These are phyloP conservation scores for Acanthamoeba divionensis DNA, from an alignment of 208 protist species.

Conservation along the genomic window DNA sequence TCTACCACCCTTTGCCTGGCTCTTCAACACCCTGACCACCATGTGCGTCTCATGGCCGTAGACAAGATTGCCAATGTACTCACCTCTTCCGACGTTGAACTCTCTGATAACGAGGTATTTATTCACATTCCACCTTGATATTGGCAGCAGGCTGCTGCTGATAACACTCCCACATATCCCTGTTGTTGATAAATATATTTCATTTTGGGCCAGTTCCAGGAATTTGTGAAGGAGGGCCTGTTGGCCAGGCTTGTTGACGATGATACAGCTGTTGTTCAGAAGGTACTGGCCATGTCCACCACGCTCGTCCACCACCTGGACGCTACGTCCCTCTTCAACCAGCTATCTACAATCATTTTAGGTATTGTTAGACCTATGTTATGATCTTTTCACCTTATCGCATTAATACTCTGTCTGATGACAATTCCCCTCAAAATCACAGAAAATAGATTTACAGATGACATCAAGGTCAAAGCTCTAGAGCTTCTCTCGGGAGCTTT, in stretches of 20 bases:
- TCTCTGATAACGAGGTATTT: too few relatives aligned
- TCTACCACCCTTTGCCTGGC: constrained; percentile 42
- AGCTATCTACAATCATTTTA: not conserved
- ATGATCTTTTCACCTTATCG: not conserved
- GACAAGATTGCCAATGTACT: constrained; percentile 1
- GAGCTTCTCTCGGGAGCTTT: not conserved
- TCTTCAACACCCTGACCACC: constrained; percentile 22
- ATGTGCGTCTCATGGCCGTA: constrained; percentile 34
- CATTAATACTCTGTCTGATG: not conserved
- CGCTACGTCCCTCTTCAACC: not conserved
- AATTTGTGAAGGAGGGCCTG: not conserved
- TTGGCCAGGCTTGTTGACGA: not conserved
- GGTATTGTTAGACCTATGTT: not conserved
- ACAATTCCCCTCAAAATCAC: not conserved
- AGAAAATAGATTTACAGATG: not conserved
- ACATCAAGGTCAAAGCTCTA: not conserved
- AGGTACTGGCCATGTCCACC: not conserved
- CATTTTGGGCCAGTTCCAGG: not conserved
- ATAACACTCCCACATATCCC: too few relatives aligned
- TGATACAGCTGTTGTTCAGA: not conserved
- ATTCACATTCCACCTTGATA: too few relatives aligned
- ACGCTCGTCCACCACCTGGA: not conserved
- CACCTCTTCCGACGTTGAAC: not conserved
- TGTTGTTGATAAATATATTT: too few relatives aligned
- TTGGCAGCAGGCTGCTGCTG: too few relatives aligned